phyloP scores from a whole-genome alignment of 352 stramenopile genomes.

The Pythium guiyangense region DNA sequence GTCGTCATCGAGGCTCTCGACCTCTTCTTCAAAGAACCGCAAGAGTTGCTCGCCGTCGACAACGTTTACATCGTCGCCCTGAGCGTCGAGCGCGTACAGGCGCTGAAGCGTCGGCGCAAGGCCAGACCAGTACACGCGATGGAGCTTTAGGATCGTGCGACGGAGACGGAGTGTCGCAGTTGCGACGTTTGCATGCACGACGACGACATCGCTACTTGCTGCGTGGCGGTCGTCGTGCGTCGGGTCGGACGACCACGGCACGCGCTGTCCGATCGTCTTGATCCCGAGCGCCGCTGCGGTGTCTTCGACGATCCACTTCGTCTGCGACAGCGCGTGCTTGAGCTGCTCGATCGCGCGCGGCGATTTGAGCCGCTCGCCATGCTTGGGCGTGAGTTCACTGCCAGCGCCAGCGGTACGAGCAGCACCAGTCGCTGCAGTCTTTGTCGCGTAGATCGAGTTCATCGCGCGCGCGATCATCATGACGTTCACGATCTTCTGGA shows the following conservation, averaged over 20 bases:
- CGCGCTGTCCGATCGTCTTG: slow-evolving; percentile 17
- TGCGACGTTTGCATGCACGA: slow-evolving; percentile 39
- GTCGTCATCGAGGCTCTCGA: slow-evolving; percentile 57
- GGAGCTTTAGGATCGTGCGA: slow-evolving; percentile 52
- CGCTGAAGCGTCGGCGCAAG: slow-evolving; percentile 54
- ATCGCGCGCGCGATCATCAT: slow-evolving; percentile 38
- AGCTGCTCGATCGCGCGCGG: slow-evolving; percentile 26
- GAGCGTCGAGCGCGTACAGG: slow-evolving; percentile 44
- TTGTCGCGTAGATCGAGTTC: slow-evolving; percentile 25
- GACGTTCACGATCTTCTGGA: slow-evolving; percentile 48
- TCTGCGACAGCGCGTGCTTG: slow-evolving; percentile 32
- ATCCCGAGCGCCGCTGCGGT: slow-evolving; percentile 47
- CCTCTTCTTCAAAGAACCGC: slow-evolving; percentile 57
- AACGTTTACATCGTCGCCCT: slow-evolving; percentile 31
- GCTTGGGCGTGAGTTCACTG: slow-evolving; percentile 3
- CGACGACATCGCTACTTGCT: slow-evolving; percentile 16
- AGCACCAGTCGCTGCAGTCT: not conserved
- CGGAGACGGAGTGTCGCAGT: slow-evolving; percentile 48
- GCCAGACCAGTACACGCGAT: slow-evolving; percentile 39
- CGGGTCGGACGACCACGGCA: slow-evolving; percentile 44
- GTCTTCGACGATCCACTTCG: slow-evolving; percentile 47
- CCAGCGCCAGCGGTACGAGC: not conserved
- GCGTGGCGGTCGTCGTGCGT: slow-evolving; percentile 10
- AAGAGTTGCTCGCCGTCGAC: slow-evolving; percentile 35
- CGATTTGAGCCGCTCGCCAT: slow-evolving; percentile 7